Evolutionary conservation across 139 green algal species (phyloP).

Genomic region (Spirogloea muscicola): DNA sequence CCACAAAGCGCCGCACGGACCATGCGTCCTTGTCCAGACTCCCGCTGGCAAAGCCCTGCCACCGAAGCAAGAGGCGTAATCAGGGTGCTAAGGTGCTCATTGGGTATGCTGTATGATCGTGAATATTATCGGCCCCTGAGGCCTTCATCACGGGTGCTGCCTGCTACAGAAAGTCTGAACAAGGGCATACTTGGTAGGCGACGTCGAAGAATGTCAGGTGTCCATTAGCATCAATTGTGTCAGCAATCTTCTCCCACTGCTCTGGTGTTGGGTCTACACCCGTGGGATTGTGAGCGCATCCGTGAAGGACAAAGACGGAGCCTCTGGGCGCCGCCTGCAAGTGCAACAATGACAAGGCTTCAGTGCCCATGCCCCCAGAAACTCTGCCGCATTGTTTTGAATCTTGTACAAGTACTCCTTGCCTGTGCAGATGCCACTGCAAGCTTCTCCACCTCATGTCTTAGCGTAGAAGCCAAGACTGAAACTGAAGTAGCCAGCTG

Average conservation of each 20-base stretch:
- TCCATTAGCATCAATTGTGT: conserved; percentile 68
- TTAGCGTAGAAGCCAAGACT: no score
- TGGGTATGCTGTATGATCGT: background rate
- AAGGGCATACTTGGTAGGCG: conserved; percentile 77
- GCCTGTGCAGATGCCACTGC: no score
- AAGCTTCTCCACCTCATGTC: no score
- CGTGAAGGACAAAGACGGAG: conserved; percentile 90
- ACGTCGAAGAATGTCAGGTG: conserved; percentile 97
- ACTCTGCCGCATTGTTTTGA: no score
- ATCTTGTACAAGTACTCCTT: no score
- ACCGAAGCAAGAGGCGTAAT: conserved; percentile 50
- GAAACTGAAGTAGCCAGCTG: no score
- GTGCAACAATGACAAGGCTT: background rate
- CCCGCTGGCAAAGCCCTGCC: conserved; percentile 75
- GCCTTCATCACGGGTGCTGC: no score
- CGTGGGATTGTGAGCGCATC: conserved; percentile 97
- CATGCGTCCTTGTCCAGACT: conserved; percentile 87
- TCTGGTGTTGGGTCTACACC: conserved; percentile 92
- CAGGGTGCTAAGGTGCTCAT: no score
- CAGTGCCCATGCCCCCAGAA: no score
- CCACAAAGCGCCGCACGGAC: conserved; percentile 81
- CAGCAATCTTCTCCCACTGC: conserved; percentile 89
- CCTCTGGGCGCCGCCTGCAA: conserved; percentile 70
- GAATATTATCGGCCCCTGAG: no score
- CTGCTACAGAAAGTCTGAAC: no score